Evolutionary conservation across 2,329 filamentous ascomycete genomes (phyloP), one percentile per base, ranked within the genome.

Genomic region (Daldinia sp.): DNA sequence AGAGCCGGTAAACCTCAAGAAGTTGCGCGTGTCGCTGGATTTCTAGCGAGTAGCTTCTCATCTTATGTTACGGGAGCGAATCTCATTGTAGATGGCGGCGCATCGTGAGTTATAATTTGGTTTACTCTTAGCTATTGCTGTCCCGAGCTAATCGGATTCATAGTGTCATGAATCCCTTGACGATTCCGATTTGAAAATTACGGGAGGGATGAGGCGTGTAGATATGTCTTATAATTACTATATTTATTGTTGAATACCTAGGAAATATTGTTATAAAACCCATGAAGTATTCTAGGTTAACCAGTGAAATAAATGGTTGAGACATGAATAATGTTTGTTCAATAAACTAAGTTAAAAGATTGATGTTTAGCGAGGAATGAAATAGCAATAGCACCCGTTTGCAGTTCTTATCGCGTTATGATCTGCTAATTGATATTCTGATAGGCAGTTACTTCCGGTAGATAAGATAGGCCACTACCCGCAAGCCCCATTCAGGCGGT

Each of bases 51-150:
- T 76, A 87, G 87, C 0, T 90, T 90, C 76, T 88, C 85, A 68
- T 86, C 83, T 63, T 90, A 90, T 77, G 82, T 90, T 48, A 90
- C 86, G 0, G 88, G 88, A 1, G 82, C 86, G 1, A 90, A 90
- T 74, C 77, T 90, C 73, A 83, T 89, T 13, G 87, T 90, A 13
- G 88, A 90, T 79, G 88, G 87, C 3, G 88, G 88, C 6, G 85
- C 86, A 20, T 79, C 78, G 78, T 80, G 65, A 76, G 78, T 74
- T 41, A 7, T n/a, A 28, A 13, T 37, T 51, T 35, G 30, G 42
- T 59, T 20, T 60, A 37, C 30, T 41, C 18, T 41, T 23, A 26
- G 26, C 44, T 26, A 4, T 26, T 26, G 12, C 5, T 28, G 23
- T 48, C 20, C 44, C 20, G 13, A 46, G 26, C 13, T 30, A 50